Evolutionary conservation across 768 basidiomycete genomes (phyloP), one percentile per base, ranked within the genome.

Genomic region (Vararia minispora): DNA sequence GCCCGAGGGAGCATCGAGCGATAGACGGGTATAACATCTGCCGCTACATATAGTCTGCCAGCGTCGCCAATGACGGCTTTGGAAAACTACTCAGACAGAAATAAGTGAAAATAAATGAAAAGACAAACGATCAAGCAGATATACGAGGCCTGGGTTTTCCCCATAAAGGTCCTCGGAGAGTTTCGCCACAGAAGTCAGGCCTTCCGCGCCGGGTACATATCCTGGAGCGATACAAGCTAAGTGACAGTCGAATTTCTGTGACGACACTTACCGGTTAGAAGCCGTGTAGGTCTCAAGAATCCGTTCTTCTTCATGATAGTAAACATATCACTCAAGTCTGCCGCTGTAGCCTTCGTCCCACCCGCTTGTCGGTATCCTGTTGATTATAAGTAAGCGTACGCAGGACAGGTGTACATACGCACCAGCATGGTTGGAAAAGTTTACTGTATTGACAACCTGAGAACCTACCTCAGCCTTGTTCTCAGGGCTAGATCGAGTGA

Each of bases 371-470:
- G 77, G 62, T 97, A 97, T 6, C 89, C 91, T 94, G 23, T 22
- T n/a, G 23, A 17, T n/a, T 10, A 33, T 30, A 16, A 10, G 14
- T 21, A n/a, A 25, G 23, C 24, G 20, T n/a, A 12, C 22, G 21
- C 23, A 32, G 20, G 28, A 18, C 14, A 31, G 21, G 13, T 20
- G 18, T 11, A 30, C 14, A 22, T 36, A n/a, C 68, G 39, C 39
- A 85, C 89, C 91, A 5, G 89, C 71, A 56, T 99, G 94, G 49
- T 98, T 99, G 6, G 87, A 87, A 56, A 85, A 97, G 52, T 95
- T 85, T 26, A 97, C 92, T 1, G 89, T 89, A 53, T 91, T 92
- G 16, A 94, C 72, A 39, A 82, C 72, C 83, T 86, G 54, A 30
- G 40, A 37, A 50, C 39, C 36, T 20, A 24, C 13, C 8, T 32